Conservation (phyloP, 805 yeast genomes). For the Danielia oregonensis region DNA sequence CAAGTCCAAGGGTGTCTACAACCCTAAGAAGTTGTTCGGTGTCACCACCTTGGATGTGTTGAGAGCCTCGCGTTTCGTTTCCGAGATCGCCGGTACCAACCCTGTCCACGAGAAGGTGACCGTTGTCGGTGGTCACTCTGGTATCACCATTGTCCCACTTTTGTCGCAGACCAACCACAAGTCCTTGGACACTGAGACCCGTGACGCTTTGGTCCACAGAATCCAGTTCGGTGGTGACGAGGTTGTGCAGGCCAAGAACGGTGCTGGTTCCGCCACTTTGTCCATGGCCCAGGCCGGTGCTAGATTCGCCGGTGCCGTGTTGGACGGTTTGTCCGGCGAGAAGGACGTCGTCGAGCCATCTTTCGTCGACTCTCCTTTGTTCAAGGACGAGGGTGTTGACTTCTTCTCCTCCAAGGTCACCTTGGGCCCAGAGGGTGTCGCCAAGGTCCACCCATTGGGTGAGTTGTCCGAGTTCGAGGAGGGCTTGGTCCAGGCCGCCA, state of each 20-base stretch:
- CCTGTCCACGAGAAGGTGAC: conserved; percentile 75
- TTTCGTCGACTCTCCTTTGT: conserved; percentile 77
- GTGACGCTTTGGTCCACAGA: conserved; percentile 71
- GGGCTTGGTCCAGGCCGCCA: conserved; percentile 75
- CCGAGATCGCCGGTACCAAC: conserved; percentile 64
- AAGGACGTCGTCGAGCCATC: conserved; percentile 63
- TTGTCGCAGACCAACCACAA: conserved; percentile 79
- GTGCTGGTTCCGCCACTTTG: conserved; percentile 90
- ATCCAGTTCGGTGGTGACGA: conserved; percentile 97
- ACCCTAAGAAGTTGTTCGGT: conserved; percentile 91
- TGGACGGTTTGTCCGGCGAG: conserved; percentile 63
- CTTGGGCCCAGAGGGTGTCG: conserved; percentile 88
- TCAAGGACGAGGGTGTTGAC: conserved; percentile 85
- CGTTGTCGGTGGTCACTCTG: conserved; percentile 97
- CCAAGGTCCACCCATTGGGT: conserved; percentile 76
- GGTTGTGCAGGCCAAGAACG: conserved; percentile 89
- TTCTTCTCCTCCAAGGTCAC: conserved; percentile 96
- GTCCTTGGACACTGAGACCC: conserved; percentile 55
- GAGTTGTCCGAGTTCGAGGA: conserved; percentile 73
- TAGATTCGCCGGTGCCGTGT: conserved; percentile 62
- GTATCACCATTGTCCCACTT: conserved; percentile 92
- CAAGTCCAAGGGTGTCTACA: conserved; percentile 80
- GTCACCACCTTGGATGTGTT: conserved; percentile 92
- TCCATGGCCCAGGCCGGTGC: conserved; percentile 95
- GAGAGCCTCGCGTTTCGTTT: conserved; percentile 82